Evolutionary conservation across 2,329 filamentous ascomycete species (phyloP).

Genomic region (Blastomyces emzantsi): DNA sequence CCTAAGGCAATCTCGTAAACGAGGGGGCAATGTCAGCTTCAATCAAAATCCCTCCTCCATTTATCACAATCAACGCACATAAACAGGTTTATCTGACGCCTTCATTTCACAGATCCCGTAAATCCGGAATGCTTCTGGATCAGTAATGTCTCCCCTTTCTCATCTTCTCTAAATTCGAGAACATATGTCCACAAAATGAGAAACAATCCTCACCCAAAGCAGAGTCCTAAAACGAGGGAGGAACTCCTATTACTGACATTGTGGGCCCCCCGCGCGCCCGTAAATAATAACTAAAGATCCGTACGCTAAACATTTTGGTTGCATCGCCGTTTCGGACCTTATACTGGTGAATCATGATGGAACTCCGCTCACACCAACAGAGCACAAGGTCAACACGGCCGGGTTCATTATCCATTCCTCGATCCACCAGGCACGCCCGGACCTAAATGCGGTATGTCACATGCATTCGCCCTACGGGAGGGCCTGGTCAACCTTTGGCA

Average conservation of each 20-base stretch:
- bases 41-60: no score
- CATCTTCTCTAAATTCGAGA: not conserved
- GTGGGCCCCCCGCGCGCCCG: no score
- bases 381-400: slow-evolving; percentile 35
- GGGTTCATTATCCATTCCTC: slow-evolving; percentile 41
- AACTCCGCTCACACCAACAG: slow-evolving; percentile 34
- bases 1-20: not conserved
- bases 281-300: slow-evolving; percentile 26
- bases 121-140: slow-evolving; percentile 28
- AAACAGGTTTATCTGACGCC: not conserved
- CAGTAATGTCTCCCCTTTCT: slow-evolving; percentile 15
- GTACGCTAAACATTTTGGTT: slow-evolving; percentile 37
- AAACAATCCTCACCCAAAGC: not conserved
- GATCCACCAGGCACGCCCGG: slow-evolving; percentile 47
- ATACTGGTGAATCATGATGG: slow-evolving; percentile 39
- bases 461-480: slow-evolving; percentile 38
- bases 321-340: slow-evolving; percentile 35
- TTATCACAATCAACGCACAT: not conserved
- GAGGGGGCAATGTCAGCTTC: not conserved
- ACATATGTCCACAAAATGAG: not conserved
- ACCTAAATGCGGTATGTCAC: slow-evolving; percentile 39
- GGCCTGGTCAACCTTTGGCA: slow-evolving; percentile 36
- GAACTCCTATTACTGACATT: not conserved
- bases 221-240: not conserved
- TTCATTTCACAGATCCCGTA: slow-evolving; percentile 17